Evolutionary conservation across 768 basidiomycete genomes (phyloP).

Genomic region (Trametes cinnabarina): DNA sequence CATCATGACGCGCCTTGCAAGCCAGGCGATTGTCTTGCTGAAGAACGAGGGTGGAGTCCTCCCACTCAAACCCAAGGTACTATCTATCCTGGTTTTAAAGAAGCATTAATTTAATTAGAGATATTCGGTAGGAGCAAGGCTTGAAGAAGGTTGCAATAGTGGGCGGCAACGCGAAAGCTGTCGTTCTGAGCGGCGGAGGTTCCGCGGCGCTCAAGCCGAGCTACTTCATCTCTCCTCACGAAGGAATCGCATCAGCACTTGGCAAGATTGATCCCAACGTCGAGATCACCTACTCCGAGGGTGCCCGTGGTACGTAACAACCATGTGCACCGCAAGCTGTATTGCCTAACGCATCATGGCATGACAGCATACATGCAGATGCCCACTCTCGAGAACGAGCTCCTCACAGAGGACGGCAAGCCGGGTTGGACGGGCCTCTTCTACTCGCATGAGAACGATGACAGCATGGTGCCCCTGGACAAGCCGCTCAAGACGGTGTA

Average conservation of each 20-base stretch:
- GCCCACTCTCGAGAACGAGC: constrained; percentile 67
- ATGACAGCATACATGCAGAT: constrained; percentile 58
- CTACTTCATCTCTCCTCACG: constrained; percentile 74
- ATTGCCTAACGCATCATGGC: not conserved
- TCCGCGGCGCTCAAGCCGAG: constrained; percentile 71
- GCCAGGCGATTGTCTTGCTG: constrained; percentile 69
- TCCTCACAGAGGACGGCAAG: constrained; percentile 56
- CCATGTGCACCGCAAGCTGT: not conserved
- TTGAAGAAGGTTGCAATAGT: constrained; percentile 74
- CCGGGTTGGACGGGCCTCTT: constrained; percentile 67
- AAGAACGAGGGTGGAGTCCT: constrained; percentile 62
- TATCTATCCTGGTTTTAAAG: not conserved
- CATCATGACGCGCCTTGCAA: constrained; percentile 66
- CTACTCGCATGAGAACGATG: constrained; percentile 56
- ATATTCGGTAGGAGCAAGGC: constrained; percentile 23
- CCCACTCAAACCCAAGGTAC: constrained; percentile 45
- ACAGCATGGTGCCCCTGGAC: constrained; percentile 48
- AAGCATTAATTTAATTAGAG: not conserved
- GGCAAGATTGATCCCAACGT: constrained; percentile 39
- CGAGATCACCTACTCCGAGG: constrained; percentile 65
- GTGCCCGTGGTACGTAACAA: constrained; percentile 53
- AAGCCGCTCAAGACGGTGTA: constrained; percentile 33
- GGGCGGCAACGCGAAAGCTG: constrained; percentile 68
- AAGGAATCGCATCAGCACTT: constrained; percentile 67
- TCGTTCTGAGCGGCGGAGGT: constrained; percentile 65